phyloP scores from a whole-genome alignment of 1,284 basidiomycete genomes.

The Polyporus tsugae region DNA sequence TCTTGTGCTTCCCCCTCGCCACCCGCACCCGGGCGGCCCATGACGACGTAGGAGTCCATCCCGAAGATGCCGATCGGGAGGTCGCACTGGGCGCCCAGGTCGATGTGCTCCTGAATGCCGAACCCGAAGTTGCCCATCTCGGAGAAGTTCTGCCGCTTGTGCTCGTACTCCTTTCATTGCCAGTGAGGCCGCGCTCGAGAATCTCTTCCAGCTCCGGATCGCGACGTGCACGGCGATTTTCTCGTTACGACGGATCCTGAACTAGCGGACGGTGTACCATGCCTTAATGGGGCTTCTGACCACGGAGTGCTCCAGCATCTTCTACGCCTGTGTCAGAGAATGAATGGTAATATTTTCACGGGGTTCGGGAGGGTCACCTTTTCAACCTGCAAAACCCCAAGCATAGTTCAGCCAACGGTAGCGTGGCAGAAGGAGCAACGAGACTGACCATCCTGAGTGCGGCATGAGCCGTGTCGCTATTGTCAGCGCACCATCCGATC shows the following conservation, averaged over 20 bases:
- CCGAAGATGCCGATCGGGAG: slow-evolving; percentile 97
- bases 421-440: not conserved
- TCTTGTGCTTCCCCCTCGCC: slow-evolving; percentile 91
- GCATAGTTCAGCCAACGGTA: slow-evolving; percentile 13
- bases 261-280: slow-evolving; percentile 98
- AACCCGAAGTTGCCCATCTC: slow-evolving; percentile 99
- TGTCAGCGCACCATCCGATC: too few relatives aligned
- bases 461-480: slow-evolving; percentile 36
- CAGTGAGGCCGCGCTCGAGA: slow-evolving; percentile 97
- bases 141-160: slow-evolving; percentile 93
- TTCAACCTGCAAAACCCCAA: slow-evolving; percentile 70
- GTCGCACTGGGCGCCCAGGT: slow-evolving; percentile 98
- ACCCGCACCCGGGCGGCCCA: slow-evolving; percentile 97
- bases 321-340: slow-evolving; percentile 98
- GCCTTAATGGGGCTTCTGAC: slow-evolving; percentile 99
- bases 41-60: slow-evolving; percentile 98
- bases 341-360: slow-evolving; percentile 99
- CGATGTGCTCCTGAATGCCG: slow-evolving; percentile 99
- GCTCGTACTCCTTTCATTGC: slow-evolving; percentile 99
- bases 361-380: slow-evolving; percentile 90
- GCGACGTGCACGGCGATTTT: slow-evolving; percentile 99
- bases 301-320: slow-evolving; percentile 99
- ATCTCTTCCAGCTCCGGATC: slow-evolving; percentile 99
- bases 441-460: slow-evolving; percentile 37
- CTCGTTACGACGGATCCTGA: slow-evolving; percentile 99